Conservation (phyloP, 2,329 filamentous ascomycete species). For the Thelonectria discophora region DNA sequence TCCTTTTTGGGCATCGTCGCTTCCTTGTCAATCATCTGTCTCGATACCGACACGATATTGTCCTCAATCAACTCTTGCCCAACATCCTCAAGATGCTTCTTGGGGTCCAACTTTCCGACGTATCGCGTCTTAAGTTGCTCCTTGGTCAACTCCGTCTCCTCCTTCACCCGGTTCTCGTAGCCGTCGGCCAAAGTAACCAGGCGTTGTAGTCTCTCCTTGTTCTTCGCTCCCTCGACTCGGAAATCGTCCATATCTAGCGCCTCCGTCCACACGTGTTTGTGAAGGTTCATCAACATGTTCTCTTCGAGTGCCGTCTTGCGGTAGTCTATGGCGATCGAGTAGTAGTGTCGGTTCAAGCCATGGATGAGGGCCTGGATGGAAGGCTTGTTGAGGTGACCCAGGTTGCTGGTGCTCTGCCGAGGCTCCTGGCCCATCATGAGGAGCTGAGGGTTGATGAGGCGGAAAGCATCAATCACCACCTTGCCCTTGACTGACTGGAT, state of each 20-base stretch:
- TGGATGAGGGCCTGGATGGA: conserved; percentile 99
- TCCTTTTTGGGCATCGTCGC: conserved; percentile 86
- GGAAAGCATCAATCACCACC: conserved; percentile 98
- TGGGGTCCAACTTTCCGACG: conserved; percentile 97
- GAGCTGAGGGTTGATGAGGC: conserved; percentile 96
- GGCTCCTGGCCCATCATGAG: conserved; percentile 98
- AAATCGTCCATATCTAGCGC: conserved; percentile 98
- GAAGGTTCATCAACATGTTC: conserved; percentile 99
- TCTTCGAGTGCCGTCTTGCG: conserved; percentile 97
- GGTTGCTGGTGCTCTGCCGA: conserved; percentile 95
- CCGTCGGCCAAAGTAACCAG: conserved; percentile 91
- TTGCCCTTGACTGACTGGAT: conserved; percentile 99
- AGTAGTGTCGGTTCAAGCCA: conserved; percentile 97
- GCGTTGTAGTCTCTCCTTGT: conserved; percentile 87
- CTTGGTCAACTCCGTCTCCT: conserved; percentile 96
- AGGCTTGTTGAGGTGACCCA: conserved; percentile 98
- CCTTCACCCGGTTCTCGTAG: conserved; percentile 98
- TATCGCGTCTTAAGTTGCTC: conserved; percentile 99
- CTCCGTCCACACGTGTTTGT: conserved; percentile 99
- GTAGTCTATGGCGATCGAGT: conserved; percentile 98
- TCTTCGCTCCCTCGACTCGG: conserved; percentile 81
- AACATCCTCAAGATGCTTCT: conserved; percentile 98
- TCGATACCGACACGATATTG: conserved; percentile 97
- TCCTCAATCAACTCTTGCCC: conserved; percentile 98
- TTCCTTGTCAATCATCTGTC: conserved; percentile 99